Evolutionary conservation across 2,329 filamentous ascomycete genomes (phyloP).

Genomic region (Penicillium glabrum): DNA sequence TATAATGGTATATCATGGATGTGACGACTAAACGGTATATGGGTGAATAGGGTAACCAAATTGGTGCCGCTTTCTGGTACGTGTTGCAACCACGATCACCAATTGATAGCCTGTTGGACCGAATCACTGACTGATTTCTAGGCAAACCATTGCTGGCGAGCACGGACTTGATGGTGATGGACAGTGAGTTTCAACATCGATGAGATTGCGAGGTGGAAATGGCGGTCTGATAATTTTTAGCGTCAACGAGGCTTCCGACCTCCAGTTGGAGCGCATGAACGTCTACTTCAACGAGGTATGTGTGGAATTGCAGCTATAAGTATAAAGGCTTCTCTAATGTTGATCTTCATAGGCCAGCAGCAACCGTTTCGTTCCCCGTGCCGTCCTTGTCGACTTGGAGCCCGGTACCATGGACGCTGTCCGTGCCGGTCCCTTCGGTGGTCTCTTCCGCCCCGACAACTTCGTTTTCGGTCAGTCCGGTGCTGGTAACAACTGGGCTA

Average conservation of each 20-base stretch:
- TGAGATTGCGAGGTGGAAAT: slow-evolving; percentile 10
- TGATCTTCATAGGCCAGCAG: slow-evolving; percentile 68
- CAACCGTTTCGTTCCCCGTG: slow-evolving; percentile 99
- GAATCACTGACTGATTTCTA: slow-evolving; percentile 46
- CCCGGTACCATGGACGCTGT: slow-evolving; percentile 99
- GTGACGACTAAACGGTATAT: slow-evolving; percentile 28
- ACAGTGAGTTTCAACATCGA: slow-evolving; percentile 64
- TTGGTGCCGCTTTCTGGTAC: slow-evolving; percentile 99
- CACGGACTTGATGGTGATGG: slow-evolving; percentile 97
- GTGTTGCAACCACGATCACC: slow-evolving; percentile 34
- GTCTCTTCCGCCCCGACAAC: slow-evolving; percentile 99
- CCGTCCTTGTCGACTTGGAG: slow-evolving; percentile 98
- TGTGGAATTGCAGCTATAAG: slow-evolving; percentile 3
- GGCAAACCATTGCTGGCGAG: slow-evolving; percentile 82
- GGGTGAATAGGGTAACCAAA: slow-evolving; percentile 89
- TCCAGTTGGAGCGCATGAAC: slow-evolving; percentile 99
- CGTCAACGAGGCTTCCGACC: slow-evolving; percentile 97
- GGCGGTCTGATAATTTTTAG: slow-evolving; percentile 48
- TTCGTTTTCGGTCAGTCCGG: slow-evolving; percentile 99
- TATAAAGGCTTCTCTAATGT: not conserved
- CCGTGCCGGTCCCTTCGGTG: slow-evolving; percentile 94
- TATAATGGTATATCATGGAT: slow-evolving; percentile 3
- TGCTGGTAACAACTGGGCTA: slow-evolving; percentile 99
- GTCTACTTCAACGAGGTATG: slow-evolving; percentile 96
- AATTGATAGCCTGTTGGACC: slow-evolving; percentile 9